These are phyloP conservation scores for Trametes coccinea DNA, from an alignment of 768 basidiomycete genomes.

Conservation along the genomic window DNA sequence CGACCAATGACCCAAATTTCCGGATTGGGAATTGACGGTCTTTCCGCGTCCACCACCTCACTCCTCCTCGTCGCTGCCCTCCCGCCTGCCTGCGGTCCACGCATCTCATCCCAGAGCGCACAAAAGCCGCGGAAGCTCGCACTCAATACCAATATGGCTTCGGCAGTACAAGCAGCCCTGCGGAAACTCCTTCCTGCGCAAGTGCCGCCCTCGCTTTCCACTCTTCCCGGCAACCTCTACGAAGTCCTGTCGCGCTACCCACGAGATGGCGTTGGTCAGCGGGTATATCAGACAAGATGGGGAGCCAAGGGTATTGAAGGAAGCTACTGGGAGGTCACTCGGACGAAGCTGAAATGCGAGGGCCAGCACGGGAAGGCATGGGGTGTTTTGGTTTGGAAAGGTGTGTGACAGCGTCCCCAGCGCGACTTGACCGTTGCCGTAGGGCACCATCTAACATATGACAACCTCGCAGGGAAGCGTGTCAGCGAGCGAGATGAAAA, in stretches of 20 bases:
- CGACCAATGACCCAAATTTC: not conserved
- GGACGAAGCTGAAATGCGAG: slow-evolving; percentile 67
- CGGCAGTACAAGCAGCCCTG: slow-evolving; percentile 36
- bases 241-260: slow-evolving; percentile 71
- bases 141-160: slow-evolving; percentile 14
- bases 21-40: slow-evolving; percentile 10
- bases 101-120: not conserved
- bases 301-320: slow-evolving; percentile 59
- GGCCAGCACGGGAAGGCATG: slow-evolving; percentile 82
- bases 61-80: not conserved
- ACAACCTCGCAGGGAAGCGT: slow-evolving; percentile 49
- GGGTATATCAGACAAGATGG: slow-evolving; percentile 78
- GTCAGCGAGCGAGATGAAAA: slow-evolving; percentile 61
- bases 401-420: slow-evolving; percentile 42
- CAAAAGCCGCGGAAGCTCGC: not conserved
- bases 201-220: slow-evolving; percentile 61
- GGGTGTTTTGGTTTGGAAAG: slow-evolving; percentile 79
- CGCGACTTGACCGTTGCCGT: not conserved
- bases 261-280: slow-evolving; percentile 63
- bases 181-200: slow-evolving; percentile 57
- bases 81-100: not conserved
- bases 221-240: slow-evolving; percentile 64
- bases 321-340: slow-evolving; percentile 77
- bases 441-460: not conserved
- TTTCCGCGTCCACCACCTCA: slow-evolving; percentile 14